Base-by-base conservation (phyloP, 164 flowering plant species). In the Annona squamosa region DNA sequence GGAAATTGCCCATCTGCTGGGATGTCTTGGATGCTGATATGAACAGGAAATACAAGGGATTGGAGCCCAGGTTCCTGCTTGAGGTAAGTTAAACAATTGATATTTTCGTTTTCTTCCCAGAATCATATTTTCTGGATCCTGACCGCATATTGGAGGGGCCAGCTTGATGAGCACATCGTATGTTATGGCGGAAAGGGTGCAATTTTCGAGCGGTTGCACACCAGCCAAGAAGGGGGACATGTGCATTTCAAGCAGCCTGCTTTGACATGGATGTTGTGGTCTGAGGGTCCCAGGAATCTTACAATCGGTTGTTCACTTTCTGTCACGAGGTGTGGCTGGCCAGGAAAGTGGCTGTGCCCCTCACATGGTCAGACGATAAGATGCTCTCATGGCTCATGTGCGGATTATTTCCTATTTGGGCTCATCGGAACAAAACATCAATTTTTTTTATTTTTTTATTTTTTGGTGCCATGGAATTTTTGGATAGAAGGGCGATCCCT, bases 61-160 rank as follows among this genome's bases (percentile, higher is more conserved):
- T 95, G 86, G 70, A 72, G 4, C 92, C 97, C 12, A 85, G 99
- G 77, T 93, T 95, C 86, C 68, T 95, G 61, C 79, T 89, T 12
- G 98, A 93, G 92, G 98, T 91, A 44, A 71, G 84, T 52, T 26
- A 43, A 16, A 7, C 16, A 12, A 12, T 61, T 61, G 64, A 12
- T 7, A n/a, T 12, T 12, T 45, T 17, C 19, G 19, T n/a, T 3
- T 45, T 46, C 48, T 44, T 46, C n/a, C 1, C 18, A 4, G 52
- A 48, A 48, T 48, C 52, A 9, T 2, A 9, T 10, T 3, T 16
- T 3, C 9, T 52, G 59, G 59, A 52, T 52, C 59, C 59, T 9
- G 59, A 6, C 59, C 10, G 59, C 13, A 9, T 16, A 52, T 52
- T 16, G 3, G 2, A 9, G 59, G 59, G 59, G 13, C 37, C 37